Evolutionary conservation across 1,284 basidiomycete genomes (phyloP).

Genomic region (Bondarzewia mesenterica): DNA sequence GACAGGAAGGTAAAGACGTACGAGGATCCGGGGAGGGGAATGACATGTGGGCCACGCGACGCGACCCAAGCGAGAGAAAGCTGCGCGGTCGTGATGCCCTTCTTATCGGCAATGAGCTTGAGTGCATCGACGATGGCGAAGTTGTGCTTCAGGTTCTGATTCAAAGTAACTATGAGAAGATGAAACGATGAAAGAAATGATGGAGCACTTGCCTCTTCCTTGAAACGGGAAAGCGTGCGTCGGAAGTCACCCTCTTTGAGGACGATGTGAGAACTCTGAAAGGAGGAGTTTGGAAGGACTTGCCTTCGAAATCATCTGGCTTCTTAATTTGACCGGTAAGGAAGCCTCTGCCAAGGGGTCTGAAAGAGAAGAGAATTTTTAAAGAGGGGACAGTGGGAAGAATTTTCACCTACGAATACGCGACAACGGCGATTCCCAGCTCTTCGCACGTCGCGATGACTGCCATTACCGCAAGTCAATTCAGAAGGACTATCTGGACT

Average conservation of each 20-base stretch:
- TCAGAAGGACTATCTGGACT: not conserved
- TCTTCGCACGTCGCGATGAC: conserved; percentile 33
- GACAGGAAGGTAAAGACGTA: conserved; percentile 17
- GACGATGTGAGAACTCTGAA: not conserved
- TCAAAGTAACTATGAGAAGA: no score
- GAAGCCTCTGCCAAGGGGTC: conserved; percentile 49
- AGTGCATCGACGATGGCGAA: conserved; percentile 44
- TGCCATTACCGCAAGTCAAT: conserved; percentile 5
- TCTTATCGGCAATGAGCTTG: conserved; percentile 36
- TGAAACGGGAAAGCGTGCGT: conserved; percentile 25
- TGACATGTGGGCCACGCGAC: conserved; percentile 36
- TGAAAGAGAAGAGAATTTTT: not conserved
- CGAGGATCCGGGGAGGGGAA: conserved; percentile 52
- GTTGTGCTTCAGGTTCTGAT: conserved; percentile 44
- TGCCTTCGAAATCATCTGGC: conserved; percentile 32
- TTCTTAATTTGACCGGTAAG: conserved; percentile 37
- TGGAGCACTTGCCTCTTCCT: conserved; percentile 20
- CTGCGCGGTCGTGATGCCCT: conserved; percentile 46
- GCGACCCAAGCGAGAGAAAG: conserved; percentile 59
- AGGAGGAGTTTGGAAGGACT: not conserved
- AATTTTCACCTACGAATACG: conserved; percentile 32
- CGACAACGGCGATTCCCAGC: conserved; percentile 40
- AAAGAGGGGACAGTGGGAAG: not conserved
- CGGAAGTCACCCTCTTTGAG: conserved; percentile 27
- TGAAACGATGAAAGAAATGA: not conserved